Evolutionary conservation across 202 grass and related monocot species (phyloP).

Genomic region (Eragrostis tef): DNA sequence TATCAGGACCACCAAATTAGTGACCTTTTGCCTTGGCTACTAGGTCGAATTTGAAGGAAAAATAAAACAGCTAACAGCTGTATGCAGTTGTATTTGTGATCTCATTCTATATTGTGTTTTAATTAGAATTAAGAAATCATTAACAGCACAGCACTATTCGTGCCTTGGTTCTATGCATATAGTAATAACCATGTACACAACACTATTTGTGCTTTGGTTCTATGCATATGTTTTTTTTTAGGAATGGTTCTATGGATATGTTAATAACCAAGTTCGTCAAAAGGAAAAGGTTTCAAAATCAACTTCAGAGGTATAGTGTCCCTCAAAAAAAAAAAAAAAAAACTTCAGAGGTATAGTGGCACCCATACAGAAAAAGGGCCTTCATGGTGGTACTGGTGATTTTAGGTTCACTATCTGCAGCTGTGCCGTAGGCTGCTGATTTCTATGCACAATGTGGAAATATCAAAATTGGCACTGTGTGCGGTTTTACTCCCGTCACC

Average conservation of each 20-base stretch:
- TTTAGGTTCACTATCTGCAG: neutral
- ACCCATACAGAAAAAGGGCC: neutral
- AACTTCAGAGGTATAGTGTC: neutral
- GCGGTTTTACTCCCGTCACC: neutral
- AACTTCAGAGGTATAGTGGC: neutral
- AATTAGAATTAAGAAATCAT: slow-evolving; percentile 26
- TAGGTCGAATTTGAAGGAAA: neutral
- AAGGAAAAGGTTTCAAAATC: neutral
- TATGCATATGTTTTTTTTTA: no score
- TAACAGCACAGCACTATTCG: neutral
- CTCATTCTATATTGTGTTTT: slow-evolving; percentile 4
- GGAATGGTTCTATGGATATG: no score
- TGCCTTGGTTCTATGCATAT: slow-evolving; percentile 9
- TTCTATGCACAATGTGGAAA: neutral
- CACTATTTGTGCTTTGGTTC: neutral
- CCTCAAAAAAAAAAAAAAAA: neutral
- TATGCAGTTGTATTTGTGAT: neutral
- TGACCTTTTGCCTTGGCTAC: neutral
- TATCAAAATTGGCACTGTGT: neutral
- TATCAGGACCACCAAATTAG: neutral
- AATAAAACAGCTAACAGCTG: neutral
- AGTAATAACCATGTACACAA: slow-evolving; percentile 6
- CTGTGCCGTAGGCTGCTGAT: neutral
- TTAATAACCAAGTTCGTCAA: slow-evolving; percentile 22
- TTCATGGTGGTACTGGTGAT: neutral